These are phyloP conservation scores for Helicocarpus griseus DNA, from an alignment of 2,329 filamentous ascomycete species.

Conservation along the genomic window DNA sequence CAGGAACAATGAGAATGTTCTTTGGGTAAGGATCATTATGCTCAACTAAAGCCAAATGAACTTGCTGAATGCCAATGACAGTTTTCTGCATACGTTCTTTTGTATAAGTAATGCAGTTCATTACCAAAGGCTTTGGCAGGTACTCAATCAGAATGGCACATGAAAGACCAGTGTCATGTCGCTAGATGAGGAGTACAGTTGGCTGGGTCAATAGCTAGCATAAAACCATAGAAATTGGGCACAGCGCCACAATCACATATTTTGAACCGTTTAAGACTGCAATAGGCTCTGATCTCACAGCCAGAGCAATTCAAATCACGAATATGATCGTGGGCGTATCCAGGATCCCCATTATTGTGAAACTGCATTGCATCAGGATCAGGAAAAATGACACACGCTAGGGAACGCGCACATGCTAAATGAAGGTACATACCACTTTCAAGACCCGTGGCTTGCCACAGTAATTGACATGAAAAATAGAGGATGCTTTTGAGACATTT, in stretches of 20 bases:
- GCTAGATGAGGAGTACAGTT: conserved; percentile 7
- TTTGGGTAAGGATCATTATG: conserved; percentile 13
- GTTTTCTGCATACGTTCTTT: conserved; percentile 10
- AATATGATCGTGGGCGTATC: conserved; percentile 10
- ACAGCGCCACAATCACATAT: conserved; percentile 10
- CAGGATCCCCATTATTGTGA: conserved; percentile 11
- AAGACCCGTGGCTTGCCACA: conserved; percentile 5
- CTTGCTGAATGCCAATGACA: conserved; percentile 8
- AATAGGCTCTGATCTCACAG: conserved; percentile 12
- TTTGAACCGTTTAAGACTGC: conserved; percentile 9
- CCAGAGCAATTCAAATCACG: conserved; percentile 11
- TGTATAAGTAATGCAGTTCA: conserved; percentile 12
- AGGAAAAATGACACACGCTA: neutral
- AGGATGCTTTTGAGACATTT: conserved; percentile 5
- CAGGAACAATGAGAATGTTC: conserved; percentile 12
- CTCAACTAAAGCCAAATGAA: conserved; percentile 12
- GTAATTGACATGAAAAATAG: conserved; percentile 7
- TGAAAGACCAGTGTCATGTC: conserved; percentile 3
- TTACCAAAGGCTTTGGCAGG: conserved; percentile 7
- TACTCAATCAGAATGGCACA: conserved; percentile 12
- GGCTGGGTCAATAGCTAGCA: conserved; percentile 4
- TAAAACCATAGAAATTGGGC: conserved; percentile 11
- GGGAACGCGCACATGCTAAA: neutral
- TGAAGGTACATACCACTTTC: conserved; percentile 7
- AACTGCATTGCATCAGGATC: conserved; percentile 4